Evolutionary conservation across 148 eudicot genomes (phyloP).

Genomic region (Amaranthus palmeri): DNA sequence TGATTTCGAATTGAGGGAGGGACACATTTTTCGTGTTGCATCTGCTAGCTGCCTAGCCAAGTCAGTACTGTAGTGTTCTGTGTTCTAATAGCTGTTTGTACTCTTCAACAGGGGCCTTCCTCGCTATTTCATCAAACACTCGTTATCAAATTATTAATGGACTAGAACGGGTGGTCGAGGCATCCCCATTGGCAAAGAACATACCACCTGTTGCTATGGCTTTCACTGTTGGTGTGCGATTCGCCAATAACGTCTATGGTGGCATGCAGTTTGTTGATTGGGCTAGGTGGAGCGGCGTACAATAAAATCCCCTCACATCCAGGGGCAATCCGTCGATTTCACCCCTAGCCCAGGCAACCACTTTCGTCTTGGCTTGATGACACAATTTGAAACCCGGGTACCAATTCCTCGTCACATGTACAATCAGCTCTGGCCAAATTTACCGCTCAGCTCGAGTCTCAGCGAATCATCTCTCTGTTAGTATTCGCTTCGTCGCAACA

Average conservation of each 20-base stretch:
- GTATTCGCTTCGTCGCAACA: too few species aligned
- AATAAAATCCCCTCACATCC: slow-evolving; percentile 16
- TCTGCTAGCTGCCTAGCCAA: background rate
- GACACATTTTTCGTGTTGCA: background rate
- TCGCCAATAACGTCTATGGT: slow-evolving; percentile 57
- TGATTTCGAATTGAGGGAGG: too few species aligned
- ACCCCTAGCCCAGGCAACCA: background rate
- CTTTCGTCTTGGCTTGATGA: background rate
- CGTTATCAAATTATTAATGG: slow-evolving; percentile 84
- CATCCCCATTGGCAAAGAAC: slow-evolving; percentile 48
- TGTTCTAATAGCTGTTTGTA: background rate
- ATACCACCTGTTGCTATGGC: slow-evolving; percentile 57
- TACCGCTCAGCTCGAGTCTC: too few species aligned
- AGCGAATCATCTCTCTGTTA: too few species aligned
- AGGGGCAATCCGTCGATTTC: background rate
- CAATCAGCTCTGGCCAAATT: background rate
- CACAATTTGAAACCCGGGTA: slow-evolving; percentile 3
- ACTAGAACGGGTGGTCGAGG: slow-evolving; percentile 62
- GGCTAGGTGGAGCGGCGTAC: slow-evolving; percentile 64
- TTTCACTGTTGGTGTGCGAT: slow-evolving; percentile 61
- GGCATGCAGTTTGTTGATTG: slow-evolving; percentile 69
- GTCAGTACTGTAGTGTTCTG: background rate
- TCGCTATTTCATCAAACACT: slow-evolving; percentile 84
- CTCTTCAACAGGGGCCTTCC: slow-evolving; percentile 58
- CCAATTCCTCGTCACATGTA: background rate